These are phyloP conservation scores for Pseudocercospora fuligena DNA, from an alignment of 2,329 filamentous ascomycete genomes.

Conservation along the genomic window DNA sequence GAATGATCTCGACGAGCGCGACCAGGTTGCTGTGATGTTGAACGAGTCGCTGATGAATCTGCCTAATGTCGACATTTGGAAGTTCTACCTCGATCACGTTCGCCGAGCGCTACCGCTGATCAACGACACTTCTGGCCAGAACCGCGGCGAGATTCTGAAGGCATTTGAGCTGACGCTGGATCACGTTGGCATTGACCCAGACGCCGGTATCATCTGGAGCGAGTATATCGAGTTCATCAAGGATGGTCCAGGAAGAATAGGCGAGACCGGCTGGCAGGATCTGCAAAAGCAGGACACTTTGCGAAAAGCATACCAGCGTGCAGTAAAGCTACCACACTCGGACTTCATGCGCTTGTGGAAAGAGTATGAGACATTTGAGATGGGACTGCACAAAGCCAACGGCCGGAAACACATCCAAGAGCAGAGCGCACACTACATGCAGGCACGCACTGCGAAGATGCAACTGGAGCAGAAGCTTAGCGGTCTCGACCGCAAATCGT, in stretches of 20 bases:
- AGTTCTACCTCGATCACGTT: constrained; percentile 92
- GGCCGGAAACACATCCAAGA: constrained; percentile 95
- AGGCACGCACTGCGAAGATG: constrained; percentile 86
- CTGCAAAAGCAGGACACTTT: constrained; percentile 96
- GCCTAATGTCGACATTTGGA: constrained; percentile 86
- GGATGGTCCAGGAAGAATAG: constrained; percentile 76
- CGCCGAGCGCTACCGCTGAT: constrained; percentile 87
- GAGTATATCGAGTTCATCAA: constrained; percentile 96
- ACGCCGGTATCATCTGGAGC: constrained; percentile 86
- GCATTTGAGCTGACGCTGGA: constrained; percentile 92
- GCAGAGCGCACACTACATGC: constrained; percentile 92
- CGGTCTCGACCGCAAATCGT: constrained; percentile 73
- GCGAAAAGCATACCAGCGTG: constrained; percentile 89
- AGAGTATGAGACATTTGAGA: constrained; percentile 96
- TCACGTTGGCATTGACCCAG: constrained; percentile 87
- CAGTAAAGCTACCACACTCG: constrained; percentile 83
- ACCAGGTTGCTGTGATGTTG: constrained; percentile 81
- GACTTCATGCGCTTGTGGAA: constrained; percentile 89
- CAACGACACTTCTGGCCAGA: constrained; percentile 75
- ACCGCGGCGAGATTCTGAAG: constrained; percentile 78
- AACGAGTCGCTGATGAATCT: constrained; percentile 76
- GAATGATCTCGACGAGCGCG: constrained; percentile 80
- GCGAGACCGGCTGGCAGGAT: constrained; percentile 90
- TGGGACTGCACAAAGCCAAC: constrained; percentile 88
- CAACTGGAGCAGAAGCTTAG: constrained; percentile 87